Conservation (phyloP, 306 rosid species). For the Pyrus bretschneideri region DNA sequence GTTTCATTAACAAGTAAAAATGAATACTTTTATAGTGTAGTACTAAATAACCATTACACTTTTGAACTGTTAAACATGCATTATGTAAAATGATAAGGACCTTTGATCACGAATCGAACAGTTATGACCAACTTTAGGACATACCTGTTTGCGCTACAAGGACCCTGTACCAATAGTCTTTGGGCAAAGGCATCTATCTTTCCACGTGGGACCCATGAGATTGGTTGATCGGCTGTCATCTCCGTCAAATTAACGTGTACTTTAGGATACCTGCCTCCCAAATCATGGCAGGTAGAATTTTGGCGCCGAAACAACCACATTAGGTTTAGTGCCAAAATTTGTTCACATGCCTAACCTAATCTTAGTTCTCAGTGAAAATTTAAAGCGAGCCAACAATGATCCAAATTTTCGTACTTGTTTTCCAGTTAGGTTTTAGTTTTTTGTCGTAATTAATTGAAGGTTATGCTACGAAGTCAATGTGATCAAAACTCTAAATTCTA, state of each 20-base stretch:
- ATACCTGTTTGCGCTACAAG: no score
- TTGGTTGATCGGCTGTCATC: slow-evolving; percentile 44
- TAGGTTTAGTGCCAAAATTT: slow-evolving; percentile 25
- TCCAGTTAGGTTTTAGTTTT: not conserved
- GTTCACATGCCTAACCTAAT: slow-evolving; percentile 31
- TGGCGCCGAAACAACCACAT: slow-evolving; percentile 10
- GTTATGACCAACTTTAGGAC: not conserved
- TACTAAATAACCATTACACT: not conserved
- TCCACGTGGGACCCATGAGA: slow-evolving; percentile 32
- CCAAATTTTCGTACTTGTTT: not conserved
- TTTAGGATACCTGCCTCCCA: slow-evolving; percentile 21
- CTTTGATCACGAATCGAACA: not conserved
- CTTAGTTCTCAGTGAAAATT: not conserved
- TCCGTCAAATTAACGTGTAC: slow-evolving; percentile 41
- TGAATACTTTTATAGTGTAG: no score
- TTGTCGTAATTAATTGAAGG: not conserved
- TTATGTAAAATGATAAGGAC: not conserved
- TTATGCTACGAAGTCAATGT: not conserved
- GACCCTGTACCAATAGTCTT: not conserved
- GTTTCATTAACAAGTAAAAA: no score
- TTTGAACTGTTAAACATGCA: not conserved
- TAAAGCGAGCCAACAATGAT: not conserved
- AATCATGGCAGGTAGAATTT: slow-evolving; percentile 48
- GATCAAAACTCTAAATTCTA: not conserved
- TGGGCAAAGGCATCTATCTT: slow-evolving; percentile 2